Base-by-base conservation (phyloP, 176 grass and related monocot species). In the Hsuehochloa calcarea region DNA sequence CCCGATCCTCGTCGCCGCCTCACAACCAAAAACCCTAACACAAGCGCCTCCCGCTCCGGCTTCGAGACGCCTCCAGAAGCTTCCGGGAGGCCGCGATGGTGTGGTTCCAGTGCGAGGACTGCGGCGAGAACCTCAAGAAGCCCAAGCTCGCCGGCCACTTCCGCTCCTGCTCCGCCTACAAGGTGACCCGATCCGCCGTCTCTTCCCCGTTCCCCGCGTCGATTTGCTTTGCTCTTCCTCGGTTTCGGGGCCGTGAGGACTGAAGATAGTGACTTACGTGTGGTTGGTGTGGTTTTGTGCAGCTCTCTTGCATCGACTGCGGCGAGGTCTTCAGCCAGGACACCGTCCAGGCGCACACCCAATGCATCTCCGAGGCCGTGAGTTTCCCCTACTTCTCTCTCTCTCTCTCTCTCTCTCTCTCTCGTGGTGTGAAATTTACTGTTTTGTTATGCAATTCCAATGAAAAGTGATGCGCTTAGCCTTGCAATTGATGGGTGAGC, bases 31-130 rank as follows among this genome's bases (percentile, higher is more conserved):
- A 89, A 86, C 79, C 87, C 87, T 88, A 65, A 19, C 72, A 38
- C 54, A 54, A 35, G 43, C 75, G 43, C 75, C 70, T 25, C 41
- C 23, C 60, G 10, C 35, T 50, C 66, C 63, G 37, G 40, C 47
- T 6, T 20, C 37, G 16, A 51, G 10, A 20, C 79, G 50, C 79
- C 55, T 47, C 52, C 52, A 76, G 80, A 71, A 84, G 27, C 81
- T 65, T 79, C 75, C 87, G 16, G 61, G 29, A 15, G 43, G 41
- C 44, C 17, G 82, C 78, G 35, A 99, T 99, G 96, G 96, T 99
- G 70, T 99, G 96, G 96, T 99, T 99, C 74, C 96, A 96, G 86
- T 98, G 96, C 81, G 96, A 99, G 70, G 93, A 92, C 54, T 96
- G 96, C 35, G 91, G 93, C 10, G 96, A 94, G 78, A 85, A 99